Conservation (phyloP, 2,329 filamentous ascomycete genomes). For the Monilinia fructicola region DNA sequence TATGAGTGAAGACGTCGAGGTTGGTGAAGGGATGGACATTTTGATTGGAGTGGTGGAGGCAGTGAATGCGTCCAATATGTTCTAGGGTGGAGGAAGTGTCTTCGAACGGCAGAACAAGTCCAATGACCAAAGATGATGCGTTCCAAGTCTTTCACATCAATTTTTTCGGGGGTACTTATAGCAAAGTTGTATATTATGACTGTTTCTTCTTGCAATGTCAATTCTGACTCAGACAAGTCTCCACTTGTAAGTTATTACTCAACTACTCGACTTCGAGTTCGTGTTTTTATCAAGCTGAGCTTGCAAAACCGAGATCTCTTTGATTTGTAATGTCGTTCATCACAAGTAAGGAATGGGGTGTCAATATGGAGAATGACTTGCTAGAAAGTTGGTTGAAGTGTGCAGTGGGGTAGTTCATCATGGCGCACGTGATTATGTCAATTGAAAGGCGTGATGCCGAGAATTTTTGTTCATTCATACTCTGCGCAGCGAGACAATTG, state of each 20-base stretch:
- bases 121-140: not conserved
- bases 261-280: not conserved
- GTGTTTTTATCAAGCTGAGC: not conserved
- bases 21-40: slow-evolving; percentile 39
- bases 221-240: slow-evolving; percentile 7
- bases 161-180: not conserved
- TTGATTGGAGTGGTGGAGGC: slow-evolving; percentile 26
- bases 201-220: not conserved
- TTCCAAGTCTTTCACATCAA: not conserved
- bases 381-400: not conserved
- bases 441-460: not conserved
- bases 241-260: not conserved
- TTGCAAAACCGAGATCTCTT: not conserved
- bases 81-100: not conserved
- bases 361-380: not conserved
- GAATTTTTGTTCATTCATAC: not conserved
- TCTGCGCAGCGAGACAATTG: not conserved
- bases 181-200: not conserved
- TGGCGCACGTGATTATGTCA: not conserved
- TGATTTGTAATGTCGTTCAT: not conserved
- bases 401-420: not conserved
- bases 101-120: too few relatives aligned
- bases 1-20: slow-evolving; percentile 55
- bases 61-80: not conserved
- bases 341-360: too few relatives aligned